Evolutionary conservation across 2,329 filamentous ascomycete species (phyloP).

Genomic region (Phyllosticta citribraziliensis): DNA sequence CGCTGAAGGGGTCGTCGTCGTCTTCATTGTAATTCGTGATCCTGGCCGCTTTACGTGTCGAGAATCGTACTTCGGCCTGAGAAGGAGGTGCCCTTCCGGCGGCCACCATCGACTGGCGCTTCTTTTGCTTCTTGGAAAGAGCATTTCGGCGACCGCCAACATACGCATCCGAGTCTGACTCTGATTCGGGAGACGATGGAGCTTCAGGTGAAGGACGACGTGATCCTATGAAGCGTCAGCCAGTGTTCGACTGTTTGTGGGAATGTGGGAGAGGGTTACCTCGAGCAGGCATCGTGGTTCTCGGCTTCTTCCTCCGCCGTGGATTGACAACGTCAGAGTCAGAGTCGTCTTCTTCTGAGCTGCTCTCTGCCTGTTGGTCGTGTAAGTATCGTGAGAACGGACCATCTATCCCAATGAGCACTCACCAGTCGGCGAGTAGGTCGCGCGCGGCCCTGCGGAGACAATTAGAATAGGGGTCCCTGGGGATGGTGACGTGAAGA

Average conservation of each 20-base stretch:
- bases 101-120: slow-evolving; percentile 57
- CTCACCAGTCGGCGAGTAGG: slow-evolving; percentile 52
- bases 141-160: slow-evolving; percentile 61
- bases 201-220: slow-evolving; percentile 39
- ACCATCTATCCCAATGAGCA: slow-evolving; percentile 13
- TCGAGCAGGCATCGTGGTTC: slow-evolving; percentile 53
- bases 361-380: slow-evolving; percentile 47
- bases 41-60: slow-evolving; percentile 72
- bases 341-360: slow-evolving; percentile 52
- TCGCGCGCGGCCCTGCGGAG: slow-evolving; percentile 47
- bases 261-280: slow-evolving; percentile 46
- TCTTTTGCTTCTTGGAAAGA: slow-evolving; percentile 63
- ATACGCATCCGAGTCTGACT: slow-evolving; percentile 55
- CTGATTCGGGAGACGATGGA: slow-evolving; percentile 55
- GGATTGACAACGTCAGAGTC: slow-evolving; percentile 63
- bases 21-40: slow-evolving; percentile 61
- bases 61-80: slow-evolving; percentile 80
- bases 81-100: slow-evolving; percentile 52
- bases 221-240: slow-evolving; percentile 43
- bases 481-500: slow-evolving; percentile 14
- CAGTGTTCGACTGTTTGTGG: background rate
- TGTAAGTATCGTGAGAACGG: slow-evolving; percentile 14
- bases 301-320: slow-evolving; percentile 54
- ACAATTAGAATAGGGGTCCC: slow-evolving; percentile 23
- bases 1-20: slow-evolving; percentile 44